These are phyloP conservation scores for Sclerotinia sclerotiorum DNA, from an alignment of 2,329 filamentous ascomycete genomes.

Conservation along the genomic window DNA sequence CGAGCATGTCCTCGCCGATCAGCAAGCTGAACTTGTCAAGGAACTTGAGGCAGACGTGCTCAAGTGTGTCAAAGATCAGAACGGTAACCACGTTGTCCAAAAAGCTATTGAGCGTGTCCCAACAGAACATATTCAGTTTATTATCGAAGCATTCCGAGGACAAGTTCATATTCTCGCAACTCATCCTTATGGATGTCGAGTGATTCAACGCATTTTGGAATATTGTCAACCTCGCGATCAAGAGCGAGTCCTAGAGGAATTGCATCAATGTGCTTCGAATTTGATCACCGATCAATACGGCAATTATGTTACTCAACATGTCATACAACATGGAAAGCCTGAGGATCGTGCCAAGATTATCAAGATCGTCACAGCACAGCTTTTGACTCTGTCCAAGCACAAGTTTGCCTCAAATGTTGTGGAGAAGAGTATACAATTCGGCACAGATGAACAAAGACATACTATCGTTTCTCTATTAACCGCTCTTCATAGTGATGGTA, in stretches of 20 bases:
- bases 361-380: conserved; percentile 66
- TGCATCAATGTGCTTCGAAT: conserved; percentile 68
- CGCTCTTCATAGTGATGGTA: conserved; percentile 60
- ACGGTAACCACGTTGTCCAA: conserved; percentile 96
- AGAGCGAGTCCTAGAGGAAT: conserved; percentile 70
- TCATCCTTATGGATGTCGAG: conserved; percentile 85
- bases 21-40: conserved; percentile 79
- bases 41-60: conserved; percentile 78
- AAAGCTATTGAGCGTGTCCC: conserved; percentile 85
- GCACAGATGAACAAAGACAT: conserved; percentile 66
- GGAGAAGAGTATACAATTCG: conserved; percentile 81
- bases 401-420: conserved; percentile 98
- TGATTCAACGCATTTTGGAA: conserved; percentile 90
- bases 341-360: conserved; percentile 75
- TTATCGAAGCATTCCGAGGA: conserved; percentile 76
- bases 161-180: conserved; percentile 72
- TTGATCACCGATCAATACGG: conserved; percentile 87
- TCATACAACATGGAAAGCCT: conserved; percentile 74
- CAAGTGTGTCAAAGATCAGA: conserved; percentile 78
- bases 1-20: conserved; percentile 86
- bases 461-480: conserved; percentile 66
- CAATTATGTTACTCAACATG: conserved; percentile 94
- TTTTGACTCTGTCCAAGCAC: conserved; percentile 81
- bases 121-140: conserved; percentile 75
- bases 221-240: conserved; percentile 72